A percentile compares a stretch with the other conserved stretches of the same genome.
Conservation (phyloP, 1,284 basidiomycete genomes). For the Neolentinus lepideus region DNA sequence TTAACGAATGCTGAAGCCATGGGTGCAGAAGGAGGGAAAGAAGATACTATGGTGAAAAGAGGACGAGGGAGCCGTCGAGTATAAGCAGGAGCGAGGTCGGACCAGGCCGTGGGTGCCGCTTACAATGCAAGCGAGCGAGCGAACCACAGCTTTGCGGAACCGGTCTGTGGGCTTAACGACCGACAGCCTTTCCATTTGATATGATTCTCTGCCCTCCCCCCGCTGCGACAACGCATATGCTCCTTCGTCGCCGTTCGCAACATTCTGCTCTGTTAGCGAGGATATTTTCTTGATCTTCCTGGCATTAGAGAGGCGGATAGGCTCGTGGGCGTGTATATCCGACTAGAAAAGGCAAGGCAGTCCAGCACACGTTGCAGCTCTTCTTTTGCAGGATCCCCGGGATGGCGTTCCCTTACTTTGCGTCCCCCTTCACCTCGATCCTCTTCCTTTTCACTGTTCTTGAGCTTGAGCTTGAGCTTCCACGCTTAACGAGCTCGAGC, state of each 20-base stretch:
- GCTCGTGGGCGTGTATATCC: neutral
- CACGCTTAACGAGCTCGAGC: neutral
- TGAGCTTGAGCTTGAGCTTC: neutral
- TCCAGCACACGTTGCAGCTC: constrained; percentile 12
- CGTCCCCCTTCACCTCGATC: constrained; percentile 3
- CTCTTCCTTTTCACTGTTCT: neutral
- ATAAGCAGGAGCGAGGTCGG: neutral
- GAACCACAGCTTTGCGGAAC: neutral
- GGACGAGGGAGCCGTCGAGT: neutral
- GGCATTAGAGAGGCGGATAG: neutral
- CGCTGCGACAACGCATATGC: neutral
- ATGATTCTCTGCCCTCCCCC: neutral
- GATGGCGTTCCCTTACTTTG: neutral
- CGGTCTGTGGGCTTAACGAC: neutral
- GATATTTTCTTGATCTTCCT: neutral
- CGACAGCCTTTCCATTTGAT: neutral
- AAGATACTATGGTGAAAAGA: neutral
- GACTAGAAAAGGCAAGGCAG: constrained; percentile 12
- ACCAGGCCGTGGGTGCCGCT: neutral
- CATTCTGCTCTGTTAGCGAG: too few relatives aligned
- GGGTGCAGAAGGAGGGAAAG: constrained; percentile 14
- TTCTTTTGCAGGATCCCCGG: constrained; percentile 1
- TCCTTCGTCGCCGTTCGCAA: too few relatives aligned
- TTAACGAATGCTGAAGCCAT: constrained; percentile 80
- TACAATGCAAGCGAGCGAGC: neutral